Evolutionary conservation across 2,329 filamentous ascomycete species (phyloP), one percentile per base, ranked within the genome.

Genomic region (Orbilia javanica): DNA sequence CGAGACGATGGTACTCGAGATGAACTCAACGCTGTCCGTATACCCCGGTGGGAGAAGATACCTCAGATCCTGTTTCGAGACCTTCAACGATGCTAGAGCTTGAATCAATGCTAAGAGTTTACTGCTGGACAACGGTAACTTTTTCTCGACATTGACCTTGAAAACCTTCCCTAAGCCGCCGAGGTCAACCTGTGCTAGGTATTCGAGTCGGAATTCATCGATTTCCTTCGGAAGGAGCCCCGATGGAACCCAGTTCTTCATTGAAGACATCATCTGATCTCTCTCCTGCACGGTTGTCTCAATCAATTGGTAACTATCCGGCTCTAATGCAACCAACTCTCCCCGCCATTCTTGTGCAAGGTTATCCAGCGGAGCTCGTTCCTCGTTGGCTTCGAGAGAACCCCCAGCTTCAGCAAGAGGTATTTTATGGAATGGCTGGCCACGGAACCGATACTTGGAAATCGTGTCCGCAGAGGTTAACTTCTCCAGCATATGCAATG

Each of bases 31-130:
- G 25, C 66, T 71, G 29, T 77, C 48, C 4, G 25, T 48, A 29
- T 77, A 77, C 27, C 60, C 73, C 6, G 48, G 57, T 10, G 73
- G 73, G 5, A 77, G 50, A 8, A 77, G 22, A 22, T 77, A 77
- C 36, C 73, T 62, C 6, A 71, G 27, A 48, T 77, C 67, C 22
- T 71, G 66, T 20, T 71, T 77, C 11, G 73, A 77, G n/a, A 77
- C 39, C 7, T 44, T 66, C n/a, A 65, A 18, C 4, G 27, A 57
- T 27, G 42, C 27, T 4, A 77, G 36, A n/a, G 73, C 50, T 25
- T 62, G 29, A 0, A 77, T 27, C 15, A 77, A 50, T 3, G 73
- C 39, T 4, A 71, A 48, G 36, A 77, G 73, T 36, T 77, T 68
- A 11, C 11, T 29, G 10, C 48, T 42, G 2, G 65, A 55, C 13